Percentiles rank a stretch among this genome's conserved stretches.
Conservation (phyloP, 2,329 filamentous ascomycete genomes). For the Alternaria gaisen region DNA sequence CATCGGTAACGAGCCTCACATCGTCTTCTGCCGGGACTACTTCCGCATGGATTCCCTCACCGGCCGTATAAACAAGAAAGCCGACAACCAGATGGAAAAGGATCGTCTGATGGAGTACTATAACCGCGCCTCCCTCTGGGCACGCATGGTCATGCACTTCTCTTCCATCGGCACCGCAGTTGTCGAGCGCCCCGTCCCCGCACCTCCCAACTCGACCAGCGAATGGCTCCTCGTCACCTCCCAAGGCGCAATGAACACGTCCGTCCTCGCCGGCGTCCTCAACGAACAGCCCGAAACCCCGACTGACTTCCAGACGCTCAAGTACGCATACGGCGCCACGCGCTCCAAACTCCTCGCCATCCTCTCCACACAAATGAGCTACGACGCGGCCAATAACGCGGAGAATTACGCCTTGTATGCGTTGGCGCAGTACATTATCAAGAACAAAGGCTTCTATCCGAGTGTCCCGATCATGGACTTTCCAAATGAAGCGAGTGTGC, state of each 20-base stretch:
- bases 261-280: constrained; percentile 42
- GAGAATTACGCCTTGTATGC: constrained; percentile 49
- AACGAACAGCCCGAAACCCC: constrained; percentile 38
- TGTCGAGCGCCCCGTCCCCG: constrained; percentile 28
- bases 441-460: constrained; percentile 42
- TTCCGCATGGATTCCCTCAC: constrained; percentile 39
- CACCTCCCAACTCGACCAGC: constrained; percentile 25
- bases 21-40: constrained; percentile 46
- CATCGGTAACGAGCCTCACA: constrained; percentile 47
- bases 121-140: constrained; percentile 47
- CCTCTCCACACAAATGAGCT: constrained; percentile 42
- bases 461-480: constrained; percentile 44
- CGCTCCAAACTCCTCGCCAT: constrained; percentile 44
- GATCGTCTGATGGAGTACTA: constrained; percentile 42
- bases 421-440: constrained; percentile 42
- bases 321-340: constrained; percentile 46
- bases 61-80: constrained; percentile 33
- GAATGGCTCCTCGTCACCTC: constrained; percentile 33
- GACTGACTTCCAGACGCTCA: constrained; percentile 34
- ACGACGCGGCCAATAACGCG: constrained; percentile 46
- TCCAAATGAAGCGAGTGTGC: constrained; percentile 39
- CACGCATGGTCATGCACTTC: constrained; percentile 48
- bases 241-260: constrained; percentile 44
- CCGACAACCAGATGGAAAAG: constrained; percentile 33
- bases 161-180: constrained; percentile 40